phyloP scores from a whole-genome alignment of 106 monocot genomes.

The Vanilla planifolia region DNA sequence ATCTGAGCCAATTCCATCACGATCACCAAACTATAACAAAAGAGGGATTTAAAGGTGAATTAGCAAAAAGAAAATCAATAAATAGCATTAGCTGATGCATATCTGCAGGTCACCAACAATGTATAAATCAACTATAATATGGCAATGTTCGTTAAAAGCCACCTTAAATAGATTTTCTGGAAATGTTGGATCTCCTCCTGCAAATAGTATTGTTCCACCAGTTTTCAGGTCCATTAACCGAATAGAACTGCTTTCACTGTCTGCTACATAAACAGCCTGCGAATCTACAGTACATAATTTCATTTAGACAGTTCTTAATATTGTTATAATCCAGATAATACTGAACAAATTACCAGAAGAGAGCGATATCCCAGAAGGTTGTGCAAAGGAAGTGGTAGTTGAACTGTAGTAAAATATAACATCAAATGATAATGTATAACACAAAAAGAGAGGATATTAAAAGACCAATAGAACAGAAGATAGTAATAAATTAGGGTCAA shows the following conservation, averaged over 20 bases:
- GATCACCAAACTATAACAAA: constrained; percentile 78
- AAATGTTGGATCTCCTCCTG: constrained; percentile 86
- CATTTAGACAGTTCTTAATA: constrained; percentile 2
- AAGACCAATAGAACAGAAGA: no score
- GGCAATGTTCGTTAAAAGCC: constrained; percentile 7
- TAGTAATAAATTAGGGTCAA: no score
- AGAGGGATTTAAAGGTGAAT: background rate
- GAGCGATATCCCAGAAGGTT: constrained; percentile 91
- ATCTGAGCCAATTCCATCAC: constrained; percentile 82
- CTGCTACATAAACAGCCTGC: constrained; percentile 72
- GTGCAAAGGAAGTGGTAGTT: constrained; percentile 84
- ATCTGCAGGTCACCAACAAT: background rate
- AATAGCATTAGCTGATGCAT: background rate
- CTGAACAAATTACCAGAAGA: constrained; percentile 52
- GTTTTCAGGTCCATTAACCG: constrained; percentile 78
- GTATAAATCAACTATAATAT: background rate
- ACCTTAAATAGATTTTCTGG: constrained; percentile 96
- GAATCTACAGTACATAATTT: constrained; percentile 33
- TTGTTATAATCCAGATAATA: background rate
- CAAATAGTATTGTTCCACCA: constrained; percentile 81
- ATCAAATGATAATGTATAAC: background rate
- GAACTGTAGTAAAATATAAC: constrained; percentile 37
- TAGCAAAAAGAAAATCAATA: background rate
- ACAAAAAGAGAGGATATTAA: no score
- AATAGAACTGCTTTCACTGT: constrained; percentile 99